Base-by-base conservation (phyloP, 2,329 filamentous ascomycete genomes). In the Chaetomium globosum region DNA sequence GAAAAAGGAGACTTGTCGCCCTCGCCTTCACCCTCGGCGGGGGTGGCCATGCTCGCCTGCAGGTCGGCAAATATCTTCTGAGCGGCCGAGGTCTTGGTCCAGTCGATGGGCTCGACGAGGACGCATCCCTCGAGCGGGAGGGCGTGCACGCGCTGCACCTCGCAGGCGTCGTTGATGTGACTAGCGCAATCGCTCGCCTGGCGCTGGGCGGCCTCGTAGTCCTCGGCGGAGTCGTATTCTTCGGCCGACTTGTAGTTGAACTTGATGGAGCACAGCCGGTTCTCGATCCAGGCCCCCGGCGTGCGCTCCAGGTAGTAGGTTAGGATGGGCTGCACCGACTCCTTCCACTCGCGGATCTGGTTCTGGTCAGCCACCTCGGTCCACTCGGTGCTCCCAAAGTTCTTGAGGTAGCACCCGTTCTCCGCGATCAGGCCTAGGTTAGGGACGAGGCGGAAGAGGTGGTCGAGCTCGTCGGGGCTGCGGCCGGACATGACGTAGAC, bases 401-500 rank as follows among this genome's bases (percentile, higher is more conserved):
- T 85, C 71, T 90, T 91, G 64, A 97, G 80, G 78, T 96, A 98
- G 75, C 92, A 96, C 1, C 94, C 94, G 70, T 97, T 97, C 78
- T 98, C 94, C 0, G 94, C 94, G 69, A 98, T 96, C 4, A 98
- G 82, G 2, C 95, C 95, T 3, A 97, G 80, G 66, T 90, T 89
- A 5, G 91, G 90, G 1, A 97, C 89, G 28, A 90, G 86, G 60
- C 89, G 88, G 82, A 98, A 97, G 1, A 96, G 82, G 4, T 89
- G 87, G 71, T 97, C 92, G 39, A 97, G 87, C 73, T 97, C 93
- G 72, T 96, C 91, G 0, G 93, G 91, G 70, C 89, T 90, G 39
- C 92, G 88, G 9, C 91, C 89, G 62, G 92, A 97, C 92, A 97
- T 98, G 69, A 98, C 88, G 72, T 97, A 98, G 30, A 98, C 90